These are phyloP conservation scores for Dictyostelium discoideum DNA, from an alignment of 78 protist species.

Conservation along the genomic window DNA sequence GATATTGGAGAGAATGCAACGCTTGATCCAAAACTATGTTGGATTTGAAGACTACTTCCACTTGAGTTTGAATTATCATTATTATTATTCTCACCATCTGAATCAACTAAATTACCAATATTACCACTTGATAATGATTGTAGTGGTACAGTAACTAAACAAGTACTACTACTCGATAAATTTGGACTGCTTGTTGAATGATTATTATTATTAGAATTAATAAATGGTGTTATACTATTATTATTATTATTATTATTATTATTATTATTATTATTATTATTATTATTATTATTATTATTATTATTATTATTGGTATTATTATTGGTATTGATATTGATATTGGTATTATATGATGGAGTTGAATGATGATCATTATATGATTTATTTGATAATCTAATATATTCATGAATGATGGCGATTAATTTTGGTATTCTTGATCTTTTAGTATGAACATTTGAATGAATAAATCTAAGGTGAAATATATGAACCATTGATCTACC, in stretches of 20 bases:
- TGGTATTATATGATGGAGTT: neutral
- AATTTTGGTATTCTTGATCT: constrained; percentile 20
- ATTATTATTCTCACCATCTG: neutral
- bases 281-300: neutral
- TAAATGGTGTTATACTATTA: neutral
- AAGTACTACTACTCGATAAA: neutral
- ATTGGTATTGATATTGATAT: neutral
- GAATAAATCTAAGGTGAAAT: constrained; percentile 65
- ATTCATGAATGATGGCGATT: constrained; percentile 29
- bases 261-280: neutral
- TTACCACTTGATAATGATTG: neutral
- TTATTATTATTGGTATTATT: neutral
- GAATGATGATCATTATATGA: neutral
- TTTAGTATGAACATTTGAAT: constrained; percentile 11
- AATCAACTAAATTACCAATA: neutral
- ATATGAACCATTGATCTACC: constrained; percentile 75
- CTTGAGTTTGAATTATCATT: neutral
- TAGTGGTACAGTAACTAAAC: neutral
- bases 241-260: neutral
- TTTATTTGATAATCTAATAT: constrained; percentile 47
- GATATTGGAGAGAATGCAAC: neutral
- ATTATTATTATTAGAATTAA: neutral
- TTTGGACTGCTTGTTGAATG: neutral
- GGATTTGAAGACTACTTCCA: neutral
- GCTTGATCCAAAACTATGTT: neutral